phyloP scores from a whole-genome alignment of 306 rosid species.

The Glycine latifolia region DNA sequence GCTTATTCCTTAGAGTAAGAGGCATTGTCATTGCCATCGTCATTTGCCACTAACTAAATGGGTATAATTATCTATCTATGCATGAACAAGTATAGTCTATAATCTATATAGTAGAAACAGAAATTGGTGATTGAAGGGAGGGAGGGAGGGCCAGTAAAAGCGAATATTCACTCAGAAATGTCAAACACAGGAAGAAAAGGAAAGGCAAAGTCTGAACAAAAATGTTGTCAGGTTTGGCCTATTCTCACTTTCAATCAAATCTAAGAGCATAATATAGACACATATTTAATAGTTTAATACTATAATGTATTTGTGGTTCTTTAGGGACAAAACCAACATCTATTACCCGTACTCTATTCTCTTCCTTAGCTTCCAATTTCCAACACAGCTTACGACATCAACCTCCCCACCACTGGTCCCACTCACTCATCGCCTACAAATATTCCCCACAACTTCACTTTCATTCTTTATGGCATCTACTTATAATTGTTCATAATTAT shows the following conservation, averaged over 20 bases:
- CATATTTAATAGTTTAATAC: not conserved
- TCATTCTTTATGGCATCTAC: slow-evolving; percentile 33
- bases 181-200: slow-evolving; percentile 10
- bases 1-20: slow-evolving; percentile 54
- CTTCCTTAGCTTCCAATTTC: slow-evolving; percentile 50
- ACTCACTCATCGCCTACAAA: slow-evolving; percentile 27
- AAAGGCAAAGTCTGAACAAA: slow-evolving; percentile 36
- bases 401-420: slow-evolving; percentile 48
- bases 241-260: slow-evolving; percentile 43
- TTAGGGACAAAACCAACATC: slow-evolving; percentile 35
- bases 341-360: not conserved
- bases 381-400: slow-evolving; percentile 47
- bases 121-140: too few species aligned
- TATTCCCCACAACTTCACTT: too few species aligned
- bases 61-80: not conserved
- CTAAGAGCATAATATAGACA: slow-evolving; percentile 19
- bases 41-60: not conserved
- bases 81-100: slow-evolving; percentile 1
- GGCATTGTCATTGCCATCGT: slow-evolving; percentile 39
- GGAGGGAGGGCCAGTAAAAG: too few species aligned
- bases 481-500: slow-evolving; percentile 38
- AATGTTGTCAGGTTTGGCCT: slow-evolving; percentile 47
- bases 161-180: slow-evolving; percentile 19
- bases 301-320: slow-evolving; percentile 1
- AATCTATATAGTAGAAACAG: too few species aligned